phyloP scores from a whole-genome alignment of 2,329 filamentous ascomycete species.

The Lasiodiplodia citricola region DNA sequence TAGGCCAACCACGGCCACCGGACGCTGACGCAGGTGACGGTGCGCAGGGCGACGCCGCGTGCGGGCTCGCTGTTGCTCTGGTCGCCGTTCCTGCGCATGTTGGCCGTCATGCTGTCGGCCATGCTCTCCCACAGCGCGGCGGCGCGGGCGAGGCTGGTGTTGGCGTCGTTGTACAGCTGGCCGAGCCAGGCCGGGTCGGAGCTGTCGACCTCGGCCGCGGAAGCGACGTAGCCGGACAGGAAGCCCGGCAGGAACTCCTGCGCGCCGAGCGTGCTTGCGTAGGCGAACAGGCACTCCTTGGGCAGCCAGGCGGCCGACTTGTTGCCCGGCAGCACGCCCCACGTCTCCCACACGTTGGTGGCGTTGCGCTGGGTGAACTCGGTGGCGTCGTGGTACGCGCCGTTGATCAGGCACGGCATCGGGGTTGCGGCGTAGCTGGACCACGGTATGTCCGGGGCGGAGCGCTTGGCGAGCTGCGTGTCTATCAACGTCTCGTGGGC shows the following conservation, averaged over 20 bases:
- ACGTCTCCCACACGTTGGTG: neutral
- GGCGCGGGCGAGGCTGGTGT: neutral
- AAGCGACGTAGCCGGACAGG: neutral
- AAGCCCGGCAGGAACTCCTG: neutral
- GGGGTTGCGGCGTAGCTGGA: neutral
- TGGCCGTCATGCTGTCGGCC: conserved; percentile 2
- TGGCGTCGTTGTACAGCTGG: neutral
- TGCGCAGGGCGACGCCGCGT: neutral
- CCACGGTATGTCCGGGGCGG: neutral
- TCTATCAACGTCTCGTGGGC: neutral
- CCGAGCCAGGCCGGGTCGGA: neutral
- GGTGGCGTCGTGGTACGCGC: neutral
- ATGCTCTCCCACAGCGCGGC: neutral
- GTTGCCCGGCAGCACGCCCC: neutral
- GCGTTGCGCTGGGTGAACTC: neutral
- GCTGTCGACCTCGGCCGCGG: neutral
- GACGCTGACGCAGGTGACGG: neutral
- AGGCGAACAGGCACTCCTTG: neutral
- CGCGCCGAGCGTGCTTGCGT: neutral
- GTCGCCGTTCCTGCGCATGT: conserved; percentile 6
- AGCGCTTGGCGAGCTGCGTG: neutral
- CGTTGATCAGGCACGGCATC: conserved; percentile 7
- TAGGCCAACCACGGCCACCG: neutral
- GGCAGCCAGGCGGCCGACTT: neutral
- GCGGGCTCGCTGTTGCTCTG: neutral